These are phyloP conservation scores for Erysiphe neolycopersici DNA, from an alignment of 2,329 filamentous ascomycete species.

Conservation along the genomic window DNA sequence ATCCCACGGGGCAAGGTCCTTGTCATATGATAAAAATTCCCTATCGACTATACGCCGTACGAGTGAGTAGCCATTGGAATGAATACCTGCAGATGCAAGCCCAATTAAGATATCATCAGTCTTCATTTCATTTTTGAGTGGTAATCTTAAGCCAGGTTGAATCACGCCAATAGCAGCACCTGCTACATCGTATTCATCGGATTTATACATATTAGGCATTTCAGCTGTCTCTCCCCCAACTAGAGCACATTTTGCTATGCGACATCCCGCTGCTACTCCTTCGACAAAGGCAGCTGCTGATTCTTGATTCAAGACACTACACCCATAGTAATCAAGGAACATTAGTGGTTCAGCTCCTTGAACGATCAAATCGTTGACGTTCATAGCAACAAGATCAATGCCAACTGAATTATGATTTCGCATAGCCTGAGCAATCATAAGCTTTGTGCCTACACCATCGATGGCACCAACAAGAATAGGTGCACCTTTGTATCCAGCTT, in stretches of 20 bases:
- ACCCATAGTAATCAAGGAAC: slow-evolving; percentile 96
- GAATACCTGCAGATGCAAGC: slow-evolving; percentile 60
- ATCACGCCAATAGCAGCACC: slow-evolving; percentile 78
- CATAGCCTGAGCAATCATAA: slow-evolving; percentile 81
- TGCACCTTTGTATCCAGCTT: slow-evolving; percentile 44
- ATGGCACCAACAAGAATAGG: slow-evolving; percentile 83
- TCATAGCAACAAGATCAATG: slow-evolving; percentile 91
- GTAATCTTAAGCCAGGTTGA: slow-evolving; percentile 39
- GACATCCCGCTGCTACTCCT: slow-evolving; percentile 71
- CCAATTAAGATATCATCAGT: slow-evolving; percentile 68
- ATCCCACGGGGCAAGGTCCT: slow-evolving; percentile 53
- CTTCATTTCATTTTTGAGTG: slow-evolving; percentile 47
- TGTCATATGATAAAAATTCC: slow-evolving; percentile 38
- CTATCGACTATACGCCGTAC: slow-evolving; percentile 65
- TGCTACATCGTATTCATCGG: slow-evolving; percentile 76
- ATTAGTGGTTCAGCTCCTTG: slow-evolving; percentile 86
- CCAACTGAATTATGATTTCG: slow-evolving; percentile 83
- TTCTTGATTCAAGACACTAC: slow-evolving; percentile 57
- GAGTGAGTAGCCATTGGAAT: slow-evolving; percentile 96
- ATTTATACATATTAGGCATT: slow-evolving; percentile 78
- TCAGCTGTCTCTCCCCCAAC: slow-evolving; percentile 96
- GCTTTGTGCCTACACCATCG: slow-evolving; percentile 88
- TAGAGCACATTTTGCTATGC: slow-evolving; percentile 48
- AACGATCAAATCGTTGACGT: slow-evolving; percentile 91
- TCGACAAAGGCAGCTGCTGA: slow-evolving; percentile 67